Percentiles rank a stretch among this genome's conserved stretches.
Evolutionary conservation across 352 stramenopile species (phyloP).

Genomic region (Phytophthora niederhauseri): DNA sequence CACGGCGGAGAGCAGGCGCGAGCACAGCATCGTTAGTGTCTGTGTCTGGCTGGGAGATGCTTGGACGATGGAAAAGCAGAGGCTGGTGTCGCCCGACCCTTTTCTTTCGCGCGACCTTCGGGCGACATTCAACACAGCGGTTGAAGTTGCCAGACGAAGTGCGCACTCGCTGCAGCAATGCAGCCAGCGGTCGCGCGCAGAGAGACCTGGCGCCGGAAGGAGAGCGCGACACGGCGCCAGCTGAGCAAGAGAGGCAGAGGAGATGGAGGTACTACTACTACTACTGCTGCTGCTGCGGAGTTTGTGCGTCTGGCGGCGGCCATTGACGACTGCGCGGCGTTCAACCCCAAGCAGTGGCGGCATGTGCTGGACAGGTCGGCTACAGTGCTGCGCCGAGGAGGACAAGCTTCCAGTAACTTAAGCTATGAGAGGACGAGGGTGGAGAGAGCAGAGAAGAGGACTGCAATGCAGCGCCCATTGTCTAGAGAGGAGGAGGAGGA

Average conservation of each 20-base stretch:
- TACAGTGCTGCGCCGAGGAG: conserved; percentile 21
- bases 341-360: conserved; percentile 65
- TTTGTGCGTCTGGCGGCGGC: conserved; percentile 57
- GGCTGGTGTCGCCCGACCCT: conserved; percentile 9
- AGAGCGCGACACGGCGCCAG: neutral
- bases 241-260: neutral
- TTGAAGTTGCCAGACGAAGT: conserved; percentile 22
- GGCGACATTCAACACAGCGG: neutral
- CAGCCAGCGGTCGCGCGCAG: conserved; percentile 1
- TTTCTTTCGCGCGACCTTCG: neutral
- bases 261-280: neutral
- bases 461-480: neutral
- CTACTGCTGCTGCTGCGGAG: conserved; percentile 11
- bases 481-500: conserved; percentile 50
- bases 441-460: conserved; percentile 2
- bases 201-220: neutral
- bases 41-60: conserved; percentile 13
- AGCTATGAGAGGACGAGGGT: neutral
- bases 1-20: conserved; percentile 37
- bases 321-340: conserved; percentile 54
- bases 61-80: conserved; percentile 17
- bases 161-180: conserved; percentile 2
- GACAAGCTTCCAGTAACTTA: neutral
- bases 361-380: conserved; percentile 50
- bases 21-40: conserved; percentile 39